These are phyloP conservation scores for Hericium erinaceus DNA, from an alignment of 768 basidiomycete genomes.

Conservation along the genomic window DNA sequence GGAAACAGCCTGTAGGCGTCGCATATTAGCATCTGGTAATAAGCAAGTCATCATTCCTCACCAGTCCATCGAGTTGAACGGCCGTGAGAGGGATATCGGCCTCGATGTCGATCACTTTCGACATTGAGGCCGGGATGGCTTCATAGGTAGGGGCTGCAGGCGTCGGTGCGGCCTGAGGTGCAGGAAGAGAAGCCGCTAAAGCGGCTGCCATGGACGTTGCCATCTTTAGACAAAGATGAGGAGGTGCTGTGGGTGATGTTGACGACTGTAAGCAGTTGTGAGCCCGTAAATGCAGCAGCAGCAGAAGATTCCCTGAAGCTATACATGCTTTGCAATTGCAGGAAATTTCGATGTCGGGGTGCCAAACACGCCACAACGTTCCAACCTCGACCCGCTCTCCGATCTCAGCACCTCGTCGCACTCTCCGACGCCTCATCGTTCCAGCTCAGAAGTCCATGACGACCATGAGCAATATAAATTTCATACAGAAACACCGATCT, in stretches of 20 bases:
- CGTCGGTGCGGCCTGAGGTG: conserved; percentile 48
- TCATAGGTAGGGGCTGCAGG: conserved; percentile 68
- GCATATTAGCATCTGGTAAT: not conserved
- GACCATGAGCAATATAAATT: not conserved
- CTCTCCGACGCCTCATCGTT: not conserved
- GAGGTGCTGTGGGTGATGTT: not conserved
- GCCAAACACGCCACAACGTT: not conserved
- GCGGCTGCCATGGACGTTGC: conserved; percentile 88
- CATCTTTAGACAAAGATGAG: conserved; percentile 26
- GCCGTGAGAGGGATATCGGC: conserved; percentile 71
- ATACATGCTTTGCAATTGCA: no score
- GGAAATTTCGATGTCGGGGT: no score
- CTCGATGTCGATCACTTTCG: conserved; percentile 89
- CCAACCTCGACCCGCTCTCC: not conserved
- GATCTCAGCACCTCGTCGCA: conserved; percentile 2
- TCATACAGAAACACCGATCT: not conserved
- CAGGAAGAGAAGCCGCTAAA: conserved; percentile 74
- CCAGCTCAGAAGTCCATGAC: not conserved
- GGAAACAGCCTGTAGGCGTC: conserved; percentile 59
- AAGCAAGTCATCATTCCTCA: conserved; percentile 28
- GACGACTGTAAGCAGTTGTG: not conserved
- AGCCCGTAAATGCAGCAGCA: not conserved
- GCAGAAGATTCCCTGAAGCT: no score
- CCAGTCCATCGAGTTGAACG: conserved; percentile 84
- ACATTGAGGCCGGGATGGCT: conserved; percentile 86